Evolutionary conservation across 257 asterid species (phyloP), one percentile per base, ranked within the genome.

Genomic region (Plantago ovata): DNA sequence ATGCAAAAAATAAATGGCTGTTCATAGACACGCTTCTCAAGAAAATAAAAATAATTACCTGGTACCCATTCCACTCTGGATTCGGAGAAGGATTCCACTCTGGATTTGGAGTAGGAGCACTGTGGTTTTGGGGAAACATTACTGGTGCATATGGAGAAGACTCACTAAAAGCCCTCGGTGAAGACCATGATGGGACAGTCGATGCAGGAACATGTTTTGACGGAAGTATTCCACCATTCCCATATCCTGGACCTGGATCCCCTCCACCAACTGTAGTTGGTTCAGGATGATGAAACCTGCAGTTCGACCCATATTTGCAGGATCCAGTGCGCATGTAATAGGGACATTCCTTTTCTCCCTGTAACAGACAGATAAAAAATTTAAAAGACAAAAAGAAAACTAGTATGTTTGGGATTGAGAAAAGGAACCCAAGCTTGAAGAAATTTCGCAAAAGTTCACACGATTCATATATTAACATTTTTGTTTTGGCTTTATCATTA

Each of bases 241-340:
- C 75, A 74, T 71, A 77, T 61, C 84, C 85, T 43, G 83, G 66
- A 58, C 84, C 85, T 43, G 83, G 66, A 58, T 79, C 94, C 64
- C 78, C 69, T 74, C 86, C 92, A 48, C 70, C 77, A 58, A 72
- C 66, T 16, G 95, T 45, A 12, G 77, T 72, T 40, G 95, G 95
- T 44, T 86, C 86, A 15, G 97, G 97, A 79, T 89, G 97, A 75
- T 89, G 87, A 75, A 80, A 89, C 82, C 86, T 79, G 78, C 97
- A 89, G 72, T 40, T 80, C 11, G 85, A 63, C 58, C 95, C 90
- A 56, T 86, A 84, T 71, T 82, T 84, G 86, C 97, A 86, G 68
- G 94, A 77, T 36, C 94, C 97, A 67, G 70, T 84, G 65, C 95
- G 94, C 95, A 89, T 84, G 77, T 89, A 89, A 76, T 73, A 89